These are phyloP conservation scores for Tylopilus subfusipes DNA, from an alignment of 768 basidiomycete species.

Conservation along the genomic window DNA sequence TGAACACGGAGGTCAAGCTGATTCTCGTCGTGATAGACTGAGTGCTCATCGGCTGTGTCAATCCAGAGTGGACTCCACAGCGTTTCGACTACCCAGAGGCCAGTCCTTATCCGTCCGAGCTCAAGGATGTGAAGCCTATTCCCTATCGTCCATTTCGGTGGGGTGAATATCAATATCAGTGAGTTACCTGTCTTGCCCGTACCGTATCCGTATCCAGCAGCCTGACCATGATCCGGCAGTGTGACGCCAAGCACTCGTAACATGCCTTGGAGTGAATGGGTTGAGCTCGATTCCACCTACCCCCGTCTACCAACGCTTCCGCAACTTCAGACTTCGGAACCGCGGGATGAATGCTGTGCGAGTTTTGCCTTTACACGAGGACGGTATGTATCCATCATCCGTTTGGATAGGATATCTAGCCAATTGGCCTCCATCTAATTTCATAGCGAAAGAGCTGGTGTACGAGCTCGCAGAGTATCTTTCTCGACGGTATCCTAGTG, in stretches of 20 bases:
- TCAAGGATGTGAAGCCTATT: conserved; percentile 49
- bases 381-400: conserved; percentile 26
- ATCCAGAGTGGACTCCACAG: conserved; percentile 51
- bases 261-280: conserved; percentile 72
- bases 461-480: conserved; percentile 70
- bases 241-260: conserved; percentile 66
- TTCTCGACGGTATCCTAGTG: conserved; percentile 61
- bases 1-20: conserved; percentile 21
- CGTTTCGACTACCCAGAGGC: conserved; percentile 51
- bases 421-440: neutral
- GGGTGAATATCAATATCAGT: conserved; percentile 65
- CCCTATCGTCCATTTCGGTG: conserved; percentile 63
- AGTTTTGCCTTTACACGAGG: conserved; percentile 43
- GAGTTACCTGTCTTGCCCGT: conserved; percentile 20
- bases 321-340: conserved; percentile 49
- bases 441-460: conserved; percentile 60
- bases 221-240: conserved; percentile 31
- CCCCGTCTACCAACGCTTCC: conserved; percentile 51
- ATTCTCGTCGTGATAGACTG: neutral
- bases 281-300: conserved; percentile 65
- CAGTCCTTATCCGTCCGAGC: conserved; percentile 35
- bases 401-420: neutral
- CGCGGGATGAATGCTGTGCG: conserved; percentile 47
- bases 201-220: neutral
- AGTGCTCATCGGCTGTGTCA: neutral